Evolutionary conservation across 1,139 yeast genomes (phyloP).

Genomic region (Suhomyces wounanorum): DNA sequence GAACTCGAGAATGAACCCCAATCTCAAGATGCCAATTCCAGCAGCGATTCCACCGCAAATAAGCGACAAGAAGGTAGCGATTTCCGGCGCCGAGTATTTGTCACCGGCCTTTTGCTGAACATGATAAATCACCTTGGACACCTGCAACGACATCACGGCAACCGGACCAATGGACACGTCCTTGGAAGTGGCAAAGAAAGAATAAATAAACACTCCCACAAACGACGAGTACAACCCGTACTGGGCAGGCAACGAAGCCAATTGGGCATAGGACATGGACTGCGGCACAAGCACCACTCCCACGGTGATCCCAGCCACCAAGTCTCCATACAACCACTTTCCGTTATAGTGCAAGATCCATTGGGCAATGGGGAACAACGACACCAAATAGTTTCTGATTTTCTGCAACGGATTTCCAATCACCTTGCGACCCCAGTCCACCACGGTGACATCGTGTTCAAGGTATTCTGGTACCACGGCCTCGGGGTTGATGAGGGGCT

Average conservation of each 20-base stretch:
- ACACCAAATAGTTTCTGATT: slow-evolving; percentile 48
- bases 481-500: slow-evolving; percentile 12
- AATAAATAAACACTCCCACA: slow-evolving; percentile 86
- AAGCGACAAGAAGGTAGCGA: slow-evolving; percentile 79
- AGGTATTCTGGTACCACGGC: slow-evolving; percentile 41
- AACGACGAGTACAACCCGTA: slow-evolving; percentile 91
- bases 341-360: slow-evolving; percentile 87
- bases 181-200: slow-evolving; percentile 91
- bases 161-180: slow-evolving; percentile 97
- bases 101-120: slow-evolving; percentile 49
- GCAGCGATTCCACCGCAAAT: slow-evolving; percentile 84
- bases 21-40: slow-evolving; percentile 77
- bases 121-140: slow-evolving; percentile 70
- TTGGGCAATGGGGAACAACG: slow-evolving; percentile 73
- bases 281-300: slow-evolving; percentile 95
- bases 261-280: slow-evolving; percentile 90
- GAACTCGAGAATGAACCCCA: slow-evolving; percentile 86
- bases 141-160: slow-evolving; percentile 92
- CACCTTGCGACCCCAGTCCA: slow-evolving; percentile 46
- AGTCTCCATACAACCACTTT: slow-evolving; percentile 78
- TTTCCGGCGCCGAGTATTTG: slow-evolving; percentile 57
- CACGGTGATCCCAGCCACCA: slow-evolving; percentile 90
- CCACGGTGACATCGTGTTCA: slow-evolving; percentile 45
- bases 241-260: slow-evolving; percentile 80
- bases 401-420: slow-evolving; percentile 44